Conservation (phyloP, 2,329 filamentous ascomycete genomes). For the Alternaria gaisen region DNA sequence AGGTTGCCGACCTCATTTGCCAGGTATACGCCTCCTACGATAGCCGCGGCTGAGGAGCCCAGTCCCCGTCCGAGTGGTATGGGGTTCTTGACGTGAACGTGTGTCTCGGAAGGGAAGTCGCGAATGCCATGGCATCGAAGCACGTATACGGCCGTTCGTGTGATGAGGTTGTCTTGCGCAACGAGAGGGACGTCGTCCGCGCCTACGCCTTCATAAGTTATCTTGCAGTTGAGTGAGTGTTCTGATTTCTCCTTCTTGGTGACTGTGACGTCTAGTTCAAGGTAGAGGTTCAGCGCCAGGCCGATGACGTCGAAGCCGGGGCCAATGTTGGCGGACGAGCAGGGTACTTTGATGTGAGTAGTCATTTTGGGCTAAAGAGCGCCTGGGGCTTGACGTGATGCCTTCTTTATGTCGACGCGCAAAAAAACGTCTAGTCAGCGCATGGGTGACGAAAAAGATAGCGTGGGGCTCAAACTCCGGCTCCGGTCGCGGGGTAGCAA, state of each 20-base stretch:
- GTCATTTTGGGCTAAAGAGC: slow-evolving; percentile 34
- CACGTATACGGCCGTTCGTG: slow-evolving; percentile 91
- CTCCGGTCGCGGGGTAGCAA: slow-evolving; percentile 14
- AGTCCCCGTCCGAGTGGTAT: slow-evolving; percentile 92
- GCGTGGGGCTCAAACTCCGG: slow-evolving; percentile 24
- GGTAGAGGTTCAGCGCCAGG: slow-evolving; percentile 90
- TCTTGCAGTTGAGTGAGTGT: slow-evolving; percentile 80
- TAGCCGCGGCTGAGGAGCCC: slow-evolving; percentile 94
- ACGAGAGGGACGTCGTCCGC: slow-evolving; percentile 81
- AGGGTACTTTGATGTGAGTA: slow-evolving; percentile 79
- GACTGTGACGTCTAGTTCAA: slow-evolving; percentile 86
- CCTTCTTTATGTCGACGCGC: slow-evolving; percentile 11
- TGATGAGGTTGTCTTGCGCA: slow-evolving; percentile 90
- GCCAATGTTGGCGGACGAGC: slow-evolving; percentile 95
- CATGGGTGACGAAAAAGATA: slow-evolving; percentile 18
- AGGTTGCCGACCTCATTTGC: slow-evolving; percentile 88
- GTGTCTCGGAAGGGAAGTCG: slow-evolving; percentile 81
- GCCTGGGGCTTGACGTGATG: slow-evolving; percentile 19
- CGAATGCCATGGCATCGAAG: slow-evolving; percentile 89
- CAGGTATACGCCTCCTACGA: slow-evolving; percentile 93
- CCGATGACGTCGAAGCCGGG: slow-evolving; percentile 98
- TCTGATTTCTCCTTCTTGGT: slow-evolving; percentile 61
- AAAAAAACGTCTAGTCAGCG: slow-evolving; percentile 15
- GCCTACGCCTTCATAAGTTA: slow-evolving; percentile 89
- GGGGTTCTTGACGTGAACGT: slow-evolving; percentile 93